A percentile compares a stretch with the other conserved stretches of the same genome.
phyloP scores from a whole-genome alignment of 768 basidiomycete genomes.

The Kwoniella heveanensis region DNA sequence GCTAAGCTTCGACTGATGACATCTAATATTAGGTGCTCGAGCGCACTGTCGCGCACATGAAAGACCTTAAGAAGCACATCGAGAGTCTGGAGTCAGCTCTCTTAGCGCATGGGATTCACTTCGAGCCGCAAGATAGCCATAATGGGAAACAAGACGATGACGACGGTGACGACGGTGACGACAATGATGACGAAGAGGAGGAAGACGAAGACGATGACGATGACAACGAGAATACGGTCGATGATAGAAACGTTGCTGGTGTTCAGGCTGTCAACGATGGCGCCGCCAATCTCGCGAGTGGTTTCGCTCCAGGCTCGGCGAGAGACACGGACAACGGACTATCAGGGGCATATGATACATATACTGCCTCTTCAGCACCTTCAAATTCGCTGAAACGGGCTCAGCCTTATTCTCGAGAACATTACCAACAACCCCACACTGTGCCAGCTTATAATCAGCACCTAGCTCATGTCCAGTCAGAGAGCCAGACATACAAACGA shows the following conservation, averaged over 20 bases:
- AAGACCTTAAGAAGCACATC: conserved; percentile 68
- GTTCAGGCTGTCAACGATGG: too few species aligned
- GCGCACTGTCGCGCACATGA: conserved; percentile 75
- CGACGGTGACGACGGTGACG: background rate
- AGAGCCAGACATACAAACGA: background rate
- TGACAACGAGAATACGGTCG: background rate
- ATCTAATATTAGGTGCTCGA: conserved; percentile 60
- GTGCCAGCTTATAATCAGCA: background rate
- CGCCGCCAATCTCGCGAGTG: too few species aligned
- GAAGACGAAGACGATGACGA: background rate
- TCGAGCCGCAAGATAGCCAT: background rate
- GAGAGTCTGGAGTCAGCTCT: conserved; percentile 56
- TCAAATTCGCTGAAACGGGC: background rate
- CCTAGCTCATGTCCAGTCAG: conserved; percentile 6
- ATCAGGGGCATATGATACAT: background rate
- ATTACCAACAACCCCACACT: background rate
- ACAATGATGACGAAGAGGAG: background rate
- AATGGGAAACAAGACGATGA: background rate
- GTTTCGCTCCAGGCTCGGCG: too few species aligned
- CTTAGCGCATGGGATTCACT: background rate
- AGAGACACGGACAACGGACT: background rate
- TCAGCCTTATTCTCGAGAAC: too few species aligned
- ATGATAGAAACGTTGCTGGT: background rate
- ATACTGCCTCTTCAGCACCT: background rate
- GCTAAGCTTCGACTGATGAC: too few species aligned